Evolutionary conservation across 768 basidiomycete species (phyloP).

Genomic region (Leccinellum albellum): DNA sequence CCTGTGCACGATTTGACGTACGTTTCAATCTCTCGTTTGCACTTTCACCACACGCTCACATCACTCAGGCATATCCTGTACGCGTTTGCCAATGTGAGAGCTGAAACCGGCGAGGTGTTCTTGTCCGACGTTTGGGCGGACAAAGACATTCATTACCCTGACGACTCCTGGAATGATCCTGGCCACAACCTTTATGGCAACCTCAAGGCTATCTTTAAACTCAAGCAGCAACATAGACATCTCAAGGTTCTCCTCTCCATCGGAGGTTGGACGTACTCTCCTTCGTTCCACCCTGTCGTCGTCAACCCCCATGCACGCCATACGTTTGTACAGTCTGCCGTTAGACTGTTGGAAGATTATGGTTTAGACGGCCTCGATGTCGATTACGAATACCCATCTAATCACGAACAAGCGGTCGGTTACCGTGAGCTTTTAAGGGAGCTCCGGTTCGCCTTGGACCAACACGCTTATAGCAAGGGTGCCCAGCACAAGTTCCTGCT

Average conservation of each 20-base stretch:
- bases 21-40: conserved; percentile 23
- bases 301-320: conserved; percentile 56
- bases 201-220: conserved; percentile 86
- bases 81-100: conserved; percentile 85
- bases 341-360: conserved; percentile 83
- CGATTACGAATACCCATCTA: conserved; percentile 90
- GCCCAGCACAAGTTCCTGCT: conserved; percentile 64
- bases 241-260: conserved; percentile 83
- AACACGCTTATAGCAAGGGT: conserved; percentile 62
- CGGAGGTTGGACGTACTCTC: conserved; percentile 93
- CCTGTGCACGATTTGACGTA: conserved; percentile 85
- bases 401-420: conserved; percentile 71
- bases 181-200: conserved; percentile 94
- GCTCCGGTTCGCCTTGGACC: conserved; percentile 70
- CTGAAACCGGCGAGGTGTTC: conserved; percentile 81
- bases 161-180: conserved; percentile 90
- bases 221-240: conserved; percentile 83
- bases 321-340: conserved; percentile 76
- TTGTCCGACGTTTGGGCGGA: conserved; percentile 94
- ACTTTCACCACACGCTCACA: conserved; percentile 6
- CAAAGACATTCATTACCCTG: conserved; percentile 93
- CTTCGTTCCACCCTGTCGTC: conserved; percentile 82
- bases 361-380: conserved; percentile 90
- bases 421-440: conserved; percentile 82
- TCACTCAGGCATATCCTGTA: conserved; percentile 75